These are phyloP conservation scores for Orbilia brochopaga DNA, from an alignment of 2,329 filamentous ascomycete genomes.

Conservation along the genomic window DNA sequence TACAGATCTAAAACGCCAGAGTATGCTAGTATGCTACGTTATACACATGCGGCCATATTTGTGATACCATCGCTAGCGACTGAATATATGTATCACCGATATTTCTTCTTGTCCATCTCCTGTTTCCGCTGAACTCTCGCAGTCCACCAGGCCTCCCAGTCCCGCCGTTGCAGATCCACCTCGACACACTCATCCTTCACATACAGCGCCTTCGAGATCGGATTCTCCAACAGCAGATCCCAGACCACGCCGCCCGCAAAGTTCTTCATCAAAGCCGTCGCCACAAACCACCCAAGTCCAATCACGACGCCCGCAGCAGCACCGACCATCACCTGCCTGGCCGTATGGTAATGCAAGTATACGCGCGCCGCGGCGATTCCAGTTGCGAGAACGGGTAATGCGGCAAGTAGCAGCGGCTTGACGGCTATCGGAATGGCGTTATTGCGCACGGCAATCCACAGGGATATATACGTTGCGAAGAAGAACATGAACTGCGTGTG, in stretches of 20 bases:
- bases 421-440: constrained; percentile 62
- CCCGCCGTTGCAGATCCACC: constrained; percentile 87
- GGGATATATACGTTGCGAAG: constrained; percentile 80
- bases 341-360: constrained; percentile 92
- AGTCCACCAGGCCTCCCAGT: constrained; percentile 88
- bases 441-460: constrained; percentile 86
- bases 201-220: constrained; percentile 70
- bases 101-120: constrained; percentile 45
- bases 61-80: neutral
- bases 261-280: constrained; percentile 69
- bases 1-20: neutral
- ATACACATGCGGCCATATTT: neutral
- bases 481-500: constrained; percentile 95
- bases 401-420: constrained; percentile 62
- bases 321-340: constrained; percentile 83
- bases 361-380: constrained; percentile 81
- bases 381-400: constrained; percentile 68
- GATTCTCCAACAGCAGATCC: constrained; percentile 69
- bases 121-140: constrained; percentile 57
- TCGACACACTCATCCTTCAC: constrained; percentile 82
- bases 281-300: constrained; percentile 77
- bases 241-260: constrained; percentile 43
- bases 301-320: constrained; percentile 72
- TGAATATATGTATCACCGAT: neutral
- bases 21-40: neutral